Conservation (phyloP, 768 basidiomycete genomes). For the Phanerochaete carnosa region DNA sequence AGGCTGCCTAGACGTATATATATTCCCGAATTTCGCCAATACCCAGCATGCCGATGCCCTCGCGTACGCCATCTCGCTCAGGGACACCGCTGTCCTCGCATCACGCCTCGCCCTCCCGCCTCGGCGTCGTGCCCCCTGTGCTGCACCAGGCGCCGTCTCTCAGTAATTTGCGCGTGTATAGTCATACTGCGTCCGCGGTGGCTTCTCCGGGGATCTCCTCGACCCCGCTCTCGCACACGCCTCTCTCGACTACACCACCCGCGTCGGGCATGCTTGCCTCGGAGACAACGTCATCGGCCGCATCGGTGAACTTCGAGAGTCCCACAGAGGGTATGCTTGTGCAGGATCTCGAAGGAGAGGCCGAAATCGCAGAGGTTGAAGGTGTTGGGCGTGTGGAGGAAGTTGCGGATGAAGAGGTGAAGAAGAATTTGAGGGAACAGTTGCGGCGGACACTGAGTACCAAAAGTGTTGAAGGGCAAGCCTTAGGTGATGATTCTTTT, state of each 20-base stretch:
- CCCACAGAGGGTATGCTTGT: conserved; percentile 60
- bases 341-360: conserved; percentile 65
- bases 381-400: conserved; percentile 41
- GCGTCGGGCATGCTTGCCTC: conserved; percentile 37
- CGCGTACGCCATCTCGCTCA: conserved; percentile 33
- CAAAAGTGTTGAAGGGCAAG: conserved; percentile 33
- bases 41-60: conserved; percentile 1
- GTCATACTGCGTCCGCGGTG: conserved; percentile 35
- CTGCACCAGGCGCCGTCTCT: conserved; percentile 53
- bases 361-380: conserved; percentile 52
- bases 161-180: conserved; percentile 54
- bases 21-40: not conserved
- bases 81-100: conserved; percentile 30
- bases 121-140: conserved; percentile 49
- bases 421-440: conserved; percentile 67
- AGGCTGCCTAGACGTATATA: not conserved
- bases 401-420: conserved; percentile 52
- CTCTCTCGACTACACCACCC: conserved; percentile 13
- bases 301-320: conserved; percentile 55
- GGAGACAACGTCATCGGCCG: conserved; percentile 48
- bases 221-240: conserved; percentile 14
- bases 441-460: conserved; percentile 62
- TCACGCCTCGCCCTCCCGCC: conserved; percentile 45
- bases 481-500: not conserved
- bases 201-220: not conserved